Conservation (phyloP, 23 red algal species). For the Porphyridium purpureum region DNA sequence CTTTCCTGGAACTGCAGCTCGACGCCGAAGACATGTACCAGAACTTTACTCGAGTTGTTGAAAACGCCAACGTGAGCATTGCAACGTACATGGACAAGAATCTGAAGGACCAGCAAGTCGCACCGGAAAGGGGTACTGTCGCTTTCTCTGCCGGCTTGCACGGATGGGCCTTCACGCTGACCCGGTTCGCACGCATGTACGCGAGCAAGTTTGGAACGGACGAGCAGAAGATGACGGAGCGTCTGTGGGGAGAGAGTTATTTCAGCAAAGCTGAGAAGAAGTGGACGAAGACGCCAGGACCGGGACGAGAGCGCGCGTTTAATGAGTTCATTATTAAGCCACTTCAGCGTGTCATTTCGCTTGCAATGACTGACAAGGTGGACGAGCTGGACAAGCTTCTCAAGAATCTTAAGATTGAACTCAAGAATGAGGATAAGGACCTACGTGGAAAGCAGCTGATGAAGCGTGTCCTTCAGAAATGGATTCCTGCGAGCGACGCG, state of each 20-base stretch:
- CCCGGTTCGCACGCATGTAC: slow-evolving; percentile 98
- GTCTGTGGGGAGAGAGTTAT: slow-evolving; percentile 94
- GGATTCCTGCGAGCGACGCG: slow-evolving; percentile 92
- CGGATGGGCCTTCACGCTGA: slow-evolving; percentile 98
- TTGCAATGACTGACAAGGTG: slow-evolving; percentile 92
- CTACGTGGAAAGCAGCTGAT: slow-evolving; percentile 94
- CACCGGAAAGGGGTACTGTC: slow-evolving; percentile 76
- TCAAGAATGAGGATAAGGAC: slow-evolving; percentile 76
- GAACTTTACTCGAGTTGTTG: slow-evolving; percentile 89
- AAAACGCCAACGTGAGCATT: slow-evolving; percentile 96
- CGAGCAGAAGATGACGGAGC: slow-evolving; percentile 76
- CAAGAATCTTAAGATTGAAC: slow-evolving; percentile 34
- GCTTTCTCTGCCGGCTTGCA: slow-evolving; percentile 98
- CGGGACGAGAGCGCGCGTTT: slow-evolving; percentile 62
- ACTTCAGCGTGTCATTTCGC: slow-evolving; percentile 92
- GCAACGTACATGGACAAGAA: slow-evolving; percentile 84
- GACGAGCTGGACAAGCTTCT: slow-evolving; percentile 88
- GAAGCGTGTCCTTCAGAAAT: slow-evolving; percentile 99
- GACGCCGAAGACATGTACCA: slow-evolving; percentile 99
- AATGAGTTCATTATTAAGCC: slow-evolving; percentile 99
- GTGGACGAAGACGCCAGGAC: slow-evolving; percentile 56
- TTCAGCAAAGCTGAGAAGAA: slow-evolving; percentile 93
- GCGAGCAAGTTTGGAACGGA: slow-evolving; percentile 92
- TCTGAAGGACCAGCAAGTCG: slow-evolving; percentile 84
- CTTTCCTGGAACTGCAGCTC: slow-evolving; percentile 95